Base-by-base conservation (phyloP, 495 filamentous ascomycete genomes). In the Xylaria bambusicola region DNA sequence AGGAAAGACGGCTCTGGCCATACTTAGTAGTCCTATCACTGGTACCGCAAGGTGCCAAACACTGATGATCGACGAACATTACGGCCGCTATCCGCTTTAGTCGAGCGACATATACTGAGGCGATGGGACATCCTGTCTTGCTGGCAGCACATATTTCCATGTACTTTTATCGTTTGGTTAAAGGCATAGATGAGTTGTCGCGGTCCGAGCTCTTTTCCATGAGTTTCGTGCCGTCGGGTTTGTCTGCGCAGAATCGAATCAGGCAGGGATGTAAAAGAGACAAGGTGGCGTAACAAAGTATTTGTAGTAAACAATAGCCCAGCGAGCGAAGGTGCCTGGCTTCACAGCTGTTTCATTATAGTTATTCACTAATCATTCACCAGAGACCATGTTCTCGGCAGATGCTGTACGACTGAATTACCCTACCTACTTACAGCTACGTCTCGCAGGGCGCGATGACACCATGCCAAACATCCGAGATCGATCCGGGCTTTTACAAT, bases 241-340 rank as follows among this genome's bases (percentile, higher is more conserved):
- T 29, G 38, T 44, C 38, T n/a, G 18, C 36, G 13, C 41, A 40
- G 36, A 17, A 15, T 6, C n/a, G 3, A 17, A 17, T 15, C 38
- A 54, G 13, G 24, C 38, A 40, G 38, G 50, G 50, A 41, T 41
- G 13, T 27, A 27, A 5, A 35, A 36, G 52, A 24, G 29, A 10
- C 36, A 8, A 20, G 26, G 24, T 46, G 48, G 31, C 29, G 38
- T 18, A 38, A 29, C 40, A 53, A 23, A 56, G 35, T 50, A 59
- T 58, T 58, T 58, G 44, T 49, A 58, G 53, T 35, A 58, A 49
- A 57, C 44, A 47, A 57, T 40, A 23, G 42, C 54, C 54, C 10
- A 36, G 53, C 27, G 13, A 23, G 27, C 23, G 52, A 46, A 36
- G 35, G 6, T 7, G 20, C 36, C 42, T 48, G 42, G 29, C 27